Base-by-base conservation (phyloP, 202 grass and related monocot species). In the Setaria viridis region DNA sequence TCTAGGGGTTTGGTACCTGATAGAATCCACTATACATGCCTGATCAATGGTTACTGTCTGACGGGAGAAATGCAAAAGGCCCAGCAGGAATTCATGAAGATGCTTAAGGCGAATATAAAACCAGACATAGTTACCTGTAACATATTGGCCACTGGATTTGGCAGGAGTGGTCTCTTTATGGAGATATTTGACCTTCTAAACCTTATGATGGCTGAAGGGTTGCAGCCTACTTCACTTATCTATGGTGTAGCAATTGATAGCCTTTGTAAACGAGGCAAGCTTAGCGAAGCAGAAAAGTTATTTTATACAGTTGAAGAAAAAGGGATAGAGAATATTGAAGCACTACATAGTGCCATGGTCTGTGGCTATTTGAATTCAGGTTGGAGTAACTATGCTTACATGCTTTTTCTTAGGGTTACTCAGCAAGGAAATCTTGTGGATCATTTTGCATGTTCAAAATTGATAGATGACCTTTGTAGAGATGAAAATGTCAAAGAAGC, bases 21-120 rank as follows among this genome's bases (percentile, higher is more conserved):
- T 76, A 89, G 82, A 74, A 83, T 90, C 33, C 89, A 93, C 86
- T 97, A 90, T 73, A 97, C 94, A 81, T 92, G 84, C 56, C 80
- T 97, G 77, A 92, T 97, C 17, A 83, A 72, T 29, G 94, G 94
- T 75, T 97, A 62, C 25, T 92, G 87, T 30, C 59, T 64, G 59
- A 94, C 89, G 80, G 82, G 89, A 89, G 85, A 94, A 58, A 86
- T 92, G 56, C 20, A 64, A 74, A 91, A 88, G 72, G 91, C 91
- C 0, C 85, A 54, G 11, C 87, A 85, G 33, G 76, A 76, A 45
- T 92, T 94, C 33, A 82, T 76, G 75, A 80, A 87, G 72, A 97
- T 97, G 94, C 16, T 92, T 32, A 86, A 88, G 71, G 78, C n/a
- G 53, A 77, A 88, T 70, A 62, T 94, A 66, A 71, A 90, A 67